These are phyloP conservation scores for Physcomitrellopsis africana DNA, from an alignment of 225 moss, liverwort and hornwort species.

Conservation along the genomic window DNA sequence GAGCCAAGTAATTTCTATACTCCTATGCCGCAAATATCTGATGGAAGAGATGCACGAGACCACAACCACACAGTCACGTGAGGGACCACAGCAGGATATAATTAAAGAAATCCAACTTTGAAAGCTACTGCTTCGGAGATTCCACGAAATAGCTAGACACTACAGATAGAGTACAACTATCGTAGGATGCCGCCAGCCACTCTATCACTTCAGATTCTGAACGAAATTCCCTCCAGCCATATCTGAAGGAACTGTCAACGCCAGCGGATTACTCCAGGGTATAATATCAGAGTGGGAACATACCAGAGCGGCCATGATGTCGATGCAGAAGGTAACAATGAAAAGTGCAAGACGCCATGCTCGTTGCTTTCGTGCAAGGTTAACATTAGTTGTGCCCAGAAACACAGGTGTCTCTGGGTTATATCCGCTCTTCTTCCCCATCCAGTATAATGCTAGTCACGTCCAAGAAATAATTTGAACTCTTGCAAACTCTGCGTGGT, in stretches of 20 bases:
- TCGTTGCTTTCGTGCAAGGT: constrained; percentile 69
- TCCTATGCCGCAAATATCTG: too few species aligned
- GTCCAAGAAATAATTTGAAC: constrained; percentile 1
- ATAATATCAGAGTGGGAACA: constrained; percentile 2
- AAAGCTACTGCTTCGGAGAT: too few species aligned
- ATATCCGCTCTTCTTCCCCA: constrained; percentile 96
- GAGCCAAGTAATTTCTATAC: background rate
- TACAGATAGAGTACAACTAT: too few species aligned
- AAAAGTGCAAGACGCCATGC: constrained; percentile 65
- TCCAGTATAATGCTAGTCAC: constrained; percentile 27
- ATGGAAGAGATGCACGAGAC: too few species aligned
- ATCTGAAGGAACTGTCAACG: too few species aligned
- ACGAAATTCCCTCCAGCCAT: too few species aligned
- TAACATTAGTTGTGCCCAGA: constrained; percentile 91
- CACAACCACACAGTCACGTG: too few species aligned
- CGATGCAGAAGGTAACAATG: constrained; percentile 63
- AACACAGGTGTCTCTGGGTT: constrained; percentile 89
- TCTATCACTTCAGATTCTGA: too few species aligned
- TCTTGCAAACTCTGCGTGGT: constrained; percentile 37
- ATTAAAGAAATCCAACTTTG: too few species aligned
- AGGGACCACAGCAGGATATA: too few species aligned
- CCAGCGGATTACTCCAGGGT: background rate
- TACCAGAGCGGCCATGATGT: constrained; percentile 61
- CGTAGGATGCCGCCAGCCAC: too few species aligned
- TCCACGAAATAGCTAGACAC: too few species aligned